Conservation (phyloP, 768 basidiomycete genomes). For the Suillus placidus region DNA sequence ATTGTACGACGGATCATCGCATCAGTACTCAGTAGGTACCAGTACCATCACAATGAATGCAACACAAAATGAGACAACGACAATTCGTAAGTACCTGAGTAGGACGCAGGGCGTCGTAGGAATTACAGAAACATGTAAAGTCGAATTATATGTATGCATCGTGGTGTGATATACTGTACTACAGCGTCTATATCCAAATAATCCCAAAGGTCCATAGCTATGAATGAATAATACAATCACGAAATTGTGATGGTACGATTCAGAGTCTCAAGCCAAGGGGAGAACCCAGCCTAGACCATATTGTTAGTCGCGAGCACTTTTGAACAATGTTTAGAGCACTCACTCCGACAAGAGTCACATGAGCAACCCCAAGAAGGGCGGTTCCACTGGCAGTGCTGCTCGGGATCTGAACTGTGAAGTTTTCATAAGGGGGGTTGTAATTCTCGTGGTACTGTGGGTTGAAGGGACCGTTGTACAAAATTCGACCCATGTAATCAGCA, state of each 20-base stretch:
- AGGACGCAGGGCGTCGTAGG: neutral
- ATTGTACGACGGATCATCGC: no score
- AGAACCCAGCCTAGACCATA: conserved; percentile 33
- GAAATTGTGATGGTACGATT: conserved; percentile 34
- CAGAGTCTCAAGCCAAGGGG: conserved; percentile 34
- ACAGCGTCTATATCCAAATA: neutral
- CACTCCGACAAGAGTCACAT: conserved; percentile 45
- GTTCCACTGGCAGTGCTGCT: conserved; percentile 26
- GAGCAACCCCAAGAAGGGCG: conserved; percentile 40
- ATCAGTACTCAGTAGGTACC: no score
- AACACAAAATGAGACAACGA: no score
- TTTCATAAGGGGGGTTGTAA: conserved; percentile 43
- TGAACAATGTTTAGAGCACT: conserved; percentile 20
- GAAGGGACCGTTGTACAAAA: conserved; percentile 52
- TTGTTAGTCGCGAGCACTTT: neutral
- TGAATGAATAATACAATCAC: conserved; percentile 12
- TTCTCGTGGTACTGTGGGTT: conserved; percentile 37
- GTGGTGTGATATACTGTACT: neutral
- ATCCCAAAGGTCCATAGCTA: neutral
- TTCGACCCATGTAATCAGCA: conserved; percentile 38
- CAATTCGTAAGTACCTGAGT: neutral
- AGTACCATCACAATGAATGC: no score
- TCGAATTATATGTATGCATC: neutral
- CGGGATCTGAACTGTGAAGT: conserved; percentile 48
- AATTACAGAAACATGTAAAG: neutral